These are phyloP conservation scores for Yarrowia hollandica DNA, from an alignment of 805 yeast species.

Conservation along the genomic window DNA sequence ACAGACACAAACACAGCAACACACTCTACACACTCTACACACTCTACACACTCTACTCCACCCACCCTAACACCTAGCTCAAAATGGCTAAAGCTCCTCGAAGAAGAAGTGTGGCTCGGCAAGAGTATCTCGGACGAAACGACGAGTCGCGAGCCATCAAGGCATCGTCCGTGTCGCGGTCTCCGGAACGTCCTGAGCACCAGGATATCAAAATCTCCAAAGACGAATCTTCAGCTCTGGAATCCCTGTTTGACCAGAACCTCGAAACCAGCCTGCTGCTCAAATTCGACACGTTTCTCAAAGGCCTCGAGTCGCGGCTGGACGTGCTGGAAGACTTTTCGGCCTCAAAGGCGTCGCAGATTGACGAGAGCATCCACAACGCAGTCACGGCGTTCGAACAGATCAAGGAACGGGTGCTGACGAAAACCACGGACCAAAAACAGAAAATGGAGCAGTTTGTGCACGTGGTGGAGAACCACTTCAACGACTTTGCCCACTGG, in stretches of 20 bases:
- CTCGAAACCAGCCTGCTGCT: slow-evolving; percentile 9
- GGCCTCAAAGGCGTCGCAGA: slow-evolving; percentile 36
- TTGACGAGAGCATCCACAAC: slow-evolving; percentile 39
- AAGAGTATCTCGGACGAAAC: background rate
- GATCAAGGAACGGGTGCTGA: slow-evolving; percentile 39
- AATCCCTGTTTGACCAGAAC: slow-evolving; percentile 1
- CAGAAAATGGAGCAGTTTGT: slow-evolving; percentile 41
- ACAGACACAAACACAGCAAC: background rate
- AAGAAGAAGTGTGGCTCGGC: slow-evolving; percentile 25
- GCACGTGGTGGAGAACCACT: slow-evolving; percentile 37
- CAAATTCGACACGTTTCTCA: slow-evolving; percentile 22
- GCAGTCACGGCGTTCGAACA: slow-evolving; percentile 37
- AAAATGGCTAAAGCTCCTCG: slow-evolving; percentile 21
- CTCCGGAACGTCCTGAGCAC: slow-evolving; percentile 4
- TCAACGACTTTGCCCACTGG: slow-evolving; percentile 33
- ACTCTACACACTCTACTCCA: background rate
- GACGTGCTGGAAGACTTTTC: slow-evolving; percentile 41
- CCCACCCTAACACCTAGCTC: background rate
- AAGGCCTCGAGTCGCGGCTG: slow-evolving; percentile 36
- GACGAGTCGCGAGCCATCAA: slow-evolving; percentile 3
- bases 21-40: background rate
- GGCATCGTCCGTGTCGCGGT: slow-evolving; percentile 1
- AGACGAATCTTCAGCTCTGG: slow-evolving; percentile 1
- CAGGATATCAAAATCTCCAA: slow-evolving; percentile 1
- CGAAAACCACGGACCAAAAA: slow-evolving; percentile 38